phyloP scores from a whole-genome alignment of 345 rosid species.

The Litchi chinensis region DNA sequence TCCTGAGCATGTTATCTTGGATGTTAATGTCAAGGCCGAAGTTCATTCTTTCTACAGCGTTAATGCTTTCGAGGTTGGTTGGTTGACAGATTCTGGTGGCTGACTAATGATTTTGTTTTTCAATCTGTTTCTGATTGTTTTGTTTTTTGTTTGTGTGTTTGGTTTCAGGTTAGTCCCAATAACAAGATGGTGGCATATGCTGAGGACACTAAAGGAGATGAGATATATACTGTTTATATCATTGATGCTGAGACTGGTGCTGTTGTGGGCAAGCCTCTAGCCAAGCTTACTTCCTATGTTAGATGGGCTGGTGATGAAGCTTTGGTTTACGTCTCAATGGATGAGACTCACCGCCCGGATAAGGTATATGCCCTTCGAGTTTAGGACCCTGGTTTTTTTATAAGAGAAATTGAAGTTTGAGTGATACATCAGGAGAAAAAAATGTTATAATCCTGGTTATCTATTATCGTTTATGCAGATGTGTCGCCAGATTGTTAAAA shows the following conservation, averaged over 20 bases:
- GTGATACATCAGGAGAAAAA: too few species aligned
- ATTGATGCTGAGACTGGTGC: constrained; percentile 63
- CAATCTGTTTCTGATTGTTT: background rate
- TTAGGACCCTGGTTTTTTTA: too few species aligned
- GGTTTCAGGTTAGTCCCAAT: constrained; percentile 62
- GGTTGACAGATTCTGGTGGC: background rate
- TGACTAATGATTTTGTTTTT: background rate
- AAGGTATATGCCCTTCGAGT: constrained; percentile 55
- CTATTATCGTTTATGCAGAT: too few species aligned
- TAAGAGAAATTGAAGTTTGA: too few species aligned
- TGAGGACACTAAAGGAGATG: constrained; percentile 87
- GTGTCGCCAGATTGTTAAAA: too few species aligned
- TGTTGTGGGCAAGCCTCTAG: constrained; percentile 55
- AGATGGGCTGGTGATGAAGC: constrained; percentile 86
- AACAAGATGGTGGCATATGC: constrained; percentile 84
- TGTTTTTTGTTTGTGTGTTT: background rate
- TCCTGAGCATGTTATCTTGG: too few species aligned
- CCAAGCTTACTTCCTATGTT: constrained; percentile 52
- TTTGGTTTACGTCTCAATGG: constrained; percentile 81
- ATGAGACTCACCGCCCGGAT: constrained; percentile 80
- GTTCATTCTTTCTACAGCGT: too few species aligned
- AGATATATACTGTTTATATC: constrained; percentile 62
- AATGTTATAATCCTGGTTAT: too few species aligned
- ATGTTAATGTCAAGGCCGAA: too few species aligned
- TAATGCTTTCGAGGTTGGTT: constrained; percentile 60